Percentiles rank a stretch among this genome's conserved stretches.
Evolutionary conservation across 768 basidiomycete genomes (phyloP).

Genomic region (Butyriboletus loyo): DNA sequence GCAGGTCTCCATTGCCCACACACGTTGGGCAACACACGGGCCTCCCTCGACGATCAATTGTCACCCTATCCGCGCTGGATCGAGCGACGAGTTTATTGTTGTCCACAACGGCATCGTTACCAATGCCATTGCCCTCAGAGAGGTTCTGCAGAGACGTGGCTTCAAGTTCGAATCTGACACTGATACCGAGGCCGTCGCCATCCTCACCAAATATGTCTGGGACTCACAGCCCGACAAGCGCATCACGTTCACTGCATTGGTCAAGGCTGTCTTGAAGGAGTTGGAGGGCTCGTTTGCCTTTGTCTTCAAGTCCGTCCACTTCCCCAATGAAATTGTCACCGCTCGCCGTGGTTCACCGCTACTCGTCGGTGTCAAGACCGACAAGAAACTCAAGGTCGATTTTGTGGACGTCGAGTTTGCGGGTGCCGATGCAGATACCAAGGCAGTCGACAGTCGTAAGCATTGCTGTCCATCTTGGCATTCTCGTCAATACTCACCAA

Average conservation of each 20-base stretch:
- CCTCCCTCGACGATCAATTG: slow-evolving; percentile 86
- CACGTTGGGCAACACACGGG: slow-evolving; percentile 99
- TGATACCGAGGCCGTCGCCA: slow-evolving; percentile 96
- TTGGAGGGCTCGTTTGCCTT: slow-evolving; percentile 99
- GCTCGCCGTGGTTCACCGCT: slow-evolving; percentile 97
- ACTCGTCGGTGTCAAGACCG: slow-evolving; percentile 97
- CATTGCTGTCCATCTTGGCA: background rate
- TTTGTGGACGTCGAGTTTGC: slow-evolving; percentile 98
- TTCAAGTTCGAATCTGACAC: slow-evolving; percentile 94
- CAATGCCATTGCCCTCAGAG: slow-evolving; percentile 82
- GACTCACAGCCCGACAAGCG: slow-evolving; percentile 88
- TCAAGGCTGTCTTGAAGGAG: slow-evolving; percentile 96
- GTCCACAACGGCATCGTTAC: slow-evolving; percentile 99
- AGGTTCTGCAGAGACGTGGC: slow-evolving; percentile 93
- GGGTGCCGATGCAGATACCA: slow-evolving; percentile 59
- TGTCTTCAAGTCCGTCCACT: slow-evolving; percentile 96
- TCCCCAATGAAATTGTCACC: slow-evolving; percentile 92
- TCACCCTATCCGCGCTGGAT: slow-evolving; percentile 89
- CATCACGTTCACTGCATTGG: slow-evolving; percentile 81
- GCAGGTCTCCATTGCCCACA: slow-evolving; percentile 97
- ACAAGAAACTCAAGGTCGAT: slow-evolving; percentile 99
- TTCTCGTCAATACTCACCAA: slow-evolving; percentile 1
- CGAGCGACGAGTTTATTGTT: slow-evolving; percentile 78
- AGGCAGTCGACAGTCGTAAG: slow-evolving; percentile 43
- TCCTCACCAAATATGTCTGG: slow-evolving; percentile 93